Evolutionary conservation across 306 rosid species (phyloP), one percentile per base, ranked within the genome.

Genomic region (Cucurbita ficifolia): DNA sequence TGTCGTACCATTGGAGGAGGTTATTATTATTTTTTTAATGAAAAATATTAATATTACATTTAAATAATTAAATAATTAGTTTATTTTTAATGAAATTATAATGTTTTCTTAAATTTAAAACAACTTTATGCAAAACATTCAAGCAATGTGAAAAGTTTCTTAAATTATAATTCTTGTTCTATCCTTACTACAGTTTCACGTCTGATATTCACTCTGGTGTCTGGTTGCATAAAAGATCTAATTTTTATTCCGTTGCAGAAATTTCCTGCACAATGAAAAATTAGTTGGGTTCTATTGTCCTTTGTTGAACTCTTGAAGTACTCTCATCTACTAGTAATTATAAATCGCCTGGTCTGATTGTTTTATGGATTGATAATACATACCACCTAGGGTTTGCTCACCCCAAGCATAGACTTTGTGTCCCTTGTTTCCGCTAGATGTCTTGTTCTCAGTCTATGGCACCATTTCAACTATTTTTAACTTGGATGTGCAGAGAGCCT

Each of bases 401-500:
- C 17, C 70, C 50, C 0, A 63, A 40, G 70, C n/a, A 39, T 18
- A 7, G 48, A 61, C 11, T 13, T 29, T 10, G 50, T 17, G 17
- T 10, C 61, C 40, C 38, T 3, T 3, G n/a, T 68, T 3, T 68
- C 22, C 46, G 42, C 13, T 68, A 29, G 43, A 70, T 16, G 33
- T 29, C 22, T 70, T 70, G 8, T 24, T 24, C 14, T 48, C 74
- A 29, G 49, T 22, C 8, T 50, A 21, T 36, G 13, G 14, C 58
- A 49, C 45, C 24, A 49, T 70, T 59, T 70, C 46, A 70, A 3
- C 59, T 33, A 33, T 12, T 10, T 76, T 82, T 80, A 74, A 56
- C 72, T 79, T 83, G 76, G 52, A 36, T 63, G 79, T 64, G 62
- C 91, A 95, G 99, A 88, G 81, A 87, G 76, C 83, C 81, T 95